Conservation (phyloP, 306 rosid species). For the Alnus glutinosa region DNA sequence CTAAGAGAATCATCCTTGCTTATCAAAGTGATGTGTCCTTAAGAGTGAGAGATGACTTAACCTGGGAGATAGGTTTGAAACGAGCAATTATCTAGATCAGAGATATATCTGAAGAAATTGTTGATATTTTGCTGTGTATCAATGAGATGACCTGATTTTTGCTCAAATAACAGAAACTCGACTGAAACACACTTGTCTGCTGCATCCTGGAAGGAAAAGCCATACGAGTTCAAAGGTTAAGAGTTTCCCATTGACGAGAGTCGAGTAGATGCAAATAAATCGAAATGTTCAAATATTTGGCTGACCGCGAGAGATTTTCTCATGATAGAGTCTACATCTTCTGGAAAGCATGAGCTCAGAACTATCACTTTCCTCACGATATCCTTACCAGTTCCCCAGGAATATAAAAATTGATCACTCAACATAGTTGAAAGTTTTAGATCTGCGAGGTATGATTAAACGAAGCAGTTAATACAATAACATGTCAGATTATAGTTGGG, state of each 20-base stretch:
- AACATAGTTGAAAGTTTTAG: conserved; percentile 58
- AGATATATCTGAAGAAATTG: conserved; percentile 50
- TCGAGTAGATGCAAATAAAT: not conserved
- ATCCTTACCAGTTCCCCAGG: conserved; percentile 69
- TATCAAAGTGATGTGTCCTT: not conserved
- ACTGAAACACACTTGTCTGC: conserved; percentile 69
- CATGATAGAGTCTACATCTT: conserved; percentile 49
- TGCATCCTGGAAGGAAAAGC: conserved; percentile 48
- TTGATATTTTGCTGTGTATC: conserved; percentile 45
- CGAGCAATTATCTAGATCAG: conserved; percentile 71
- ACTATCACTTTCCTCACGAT: conserved; percentile 65
- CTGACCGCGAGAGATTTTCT: conserved; percentile 61
- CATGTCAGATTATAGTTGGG: not conserved
- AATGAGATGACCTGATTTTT: conserved; percentile 56
- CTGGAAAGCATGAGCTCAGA: conserved; percentile 56
- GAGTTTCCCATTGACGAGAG: conserved; percentile 8
- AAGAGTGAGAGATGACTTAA: conserved; percentile 23
- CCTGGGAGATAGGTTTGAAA: conserved; percentile 65
- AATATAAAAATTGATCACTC: conserved; percentile 62
- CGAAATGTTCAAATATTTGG: conserved; percentile 3
- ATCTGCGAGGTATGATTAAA: conserved; percentile 39
- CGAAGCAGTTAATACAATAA: conserved; percentile 13
- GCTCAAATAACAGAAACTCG: conserved; percentile 69
- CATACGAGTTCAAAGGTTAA: not conserved
- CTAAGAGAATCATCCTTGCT: not conserved